Conservation (phyloP, 495 filamentous ascomycete species). For the Neurospora sp. region DNA sequence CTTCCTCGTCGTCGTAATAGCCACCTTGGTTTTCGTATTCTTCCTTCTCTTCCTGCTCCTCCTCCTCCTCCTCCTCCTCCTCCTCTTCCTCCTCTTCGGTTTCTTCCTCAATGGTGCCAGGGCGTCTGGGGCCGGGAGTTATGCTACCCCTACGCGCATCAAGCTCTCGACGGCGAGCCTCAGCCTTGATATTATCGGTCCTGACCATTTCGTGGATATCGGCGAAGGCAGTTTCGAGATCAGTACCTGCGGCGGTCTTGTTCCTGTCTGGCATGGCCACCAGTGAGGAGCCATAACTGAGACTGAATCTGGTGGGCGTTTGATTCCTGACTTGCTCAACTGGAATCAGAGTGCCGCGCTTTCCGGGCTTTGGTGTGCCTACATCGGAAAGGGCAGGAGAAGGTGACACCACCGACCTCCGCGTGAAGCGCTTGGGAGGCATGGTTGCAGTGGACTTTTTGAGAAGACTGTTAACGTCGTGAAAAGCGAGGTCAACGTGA, state of each 20-base stretch:
- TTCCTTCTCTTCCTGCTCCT: not conserved
- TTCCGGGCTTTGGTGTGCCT: not conserved
- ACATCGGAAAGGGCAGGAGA: not conserved
- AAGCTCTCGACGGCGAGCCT: conserved; percentile 1
- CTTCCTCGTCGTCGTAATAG: not conserved
- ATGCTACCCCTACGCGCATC: not conserved
- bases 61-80: not conserved
- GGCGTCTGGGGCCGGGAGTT: not conserved
- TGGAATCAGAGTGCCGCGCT: not conserved
- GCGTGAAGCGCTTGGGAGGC: conserved; percentile 11
- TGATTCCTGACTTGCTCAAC: conserved; percentile 4
- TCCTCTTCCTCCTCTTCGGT: not conserved
- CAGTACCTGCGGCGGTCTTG: conserved; percentile 4
- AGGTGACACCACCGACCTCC: not conserved
- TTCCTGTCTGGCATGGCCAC: conserved; percentile 12
- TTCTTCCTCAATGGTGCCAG: not conserved
- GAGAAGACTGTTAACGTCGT: not conserved
- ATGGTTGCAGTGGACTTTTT: conserved; percentile 4
- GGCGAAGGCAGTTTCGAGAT: conserved; percentile 8
- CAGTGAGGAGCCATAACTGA: conserved; percentile 21
- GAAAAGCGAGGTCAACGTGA: not conserved
- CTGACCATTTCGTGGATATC: conserved; percentile 9
- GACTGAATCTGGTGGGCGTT: conserved; percentile 20
- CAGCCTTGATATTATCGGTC: conserved; percentile 10
- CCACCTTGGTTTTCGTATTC: not conserved